Base-by-base conservation (phyloP, 148 eudicot species). In the Spergularia marina region DNA sequence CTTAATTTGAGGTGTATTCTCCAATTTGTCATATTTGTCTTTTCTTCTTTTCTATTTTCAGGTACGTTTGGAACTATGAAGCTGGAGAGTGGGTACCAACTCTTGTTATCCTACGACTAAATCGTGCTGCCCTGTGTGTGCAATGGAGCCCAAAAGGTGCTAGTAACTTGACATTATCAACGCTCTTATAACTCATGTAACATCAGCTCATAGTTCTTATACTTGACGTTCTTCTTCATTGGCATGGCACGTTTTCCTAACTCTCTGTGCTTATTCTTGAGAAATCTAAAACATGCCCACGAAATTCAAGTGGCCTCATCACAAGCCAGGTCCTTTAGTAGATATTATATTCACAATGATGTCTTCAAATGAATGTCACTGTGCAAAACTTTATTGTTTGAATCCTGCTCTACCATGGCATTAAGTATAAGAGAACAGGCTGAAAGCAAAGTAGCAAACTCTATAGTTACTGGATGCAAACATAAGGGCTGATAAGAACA, bases 101-200 rank as follows among this genome's bases (percentile, higher is more conserved):
- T 47, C 92, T 95, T 76, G 98, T 95, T 78, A 95, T 95, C 76
- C 93, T 95, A 63, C 85, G 98, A 82, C 88, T 95, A 59, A 95
- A 95, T 70, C 96, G 98, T 71, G 98, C 98, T 69, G 98, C 98
- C 20, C 91, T 95, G 56, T 95, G 98, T 84, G 97, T 92, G 71
- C 96, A 92, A 81, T 95, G 98, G 98, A 95, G 98, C 86, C 97
- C 98, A 39, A 81, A 60, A 92, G 98, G 98, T 95, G 23, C 59
- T 21, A 67, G 47, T 54, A 53, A 53, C 40, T 41, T 59, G 59
- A 9, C 5, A 63, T 12, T 49, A 36, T 49, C n/a, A 17, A 53
- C 53, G 17, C 39, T 49, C 30, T 7, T 25, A 18, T 21, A n/a
- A 18, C 51, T 20, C 15, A 20, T 66, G 53, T 44, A 16, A 49